Percentiles rank a stretch among this genome's conserved stretches.
Evolutionary conservation across 2,329 filamentous ascomycete genomes (phyloP).

Genomic region (Colletotrichum phormii): DNA sequence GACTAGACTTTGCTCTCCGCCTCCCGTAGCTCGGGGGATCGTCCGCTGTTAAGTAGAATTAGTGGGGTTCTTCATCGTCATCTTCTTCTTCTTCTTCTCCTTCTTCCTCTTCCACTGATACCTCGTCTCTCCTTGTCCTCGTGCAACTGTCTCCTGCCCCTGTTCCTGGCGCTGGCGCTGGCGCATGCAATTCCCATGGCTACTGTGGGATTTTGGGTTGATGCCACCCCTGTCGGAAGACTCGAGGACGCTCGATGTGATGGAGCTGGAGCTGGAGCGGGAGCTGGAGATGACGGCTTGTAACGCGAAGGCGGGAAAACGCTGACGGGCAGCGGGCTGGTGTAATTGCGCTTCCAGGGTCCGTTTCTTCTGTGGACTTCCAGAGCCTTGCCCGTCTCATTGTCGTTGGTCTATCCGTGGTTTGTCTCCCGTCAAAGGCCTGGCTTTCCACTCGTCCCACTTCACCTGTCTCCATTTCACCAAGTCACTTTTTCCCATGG

Average conservation of each 20-base stretch:
- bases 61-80: conserved; percentile 11
- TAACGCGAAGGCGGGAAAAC: neutral
- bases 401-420: neutral
- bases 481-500: neutral
- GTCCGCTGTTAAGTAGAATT: conserved; percentile 27
- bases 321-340: neutral
- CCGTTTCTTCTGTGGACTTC: neutral
- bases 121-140: neutral
- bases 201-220: neutral
- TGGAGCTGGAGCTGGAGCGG: neutral
- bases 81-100: neutral
- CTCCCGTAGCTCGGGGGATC: conserved; percentile 8
- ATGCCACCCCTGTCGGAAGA: neutral
- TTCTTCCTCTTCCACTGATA: neutral
- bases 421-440: neutral
- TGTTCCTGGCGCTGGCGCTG: conserved; percentile 17
- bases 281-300: conserved; percentile 2
- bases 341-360: conserved; percentile 5
- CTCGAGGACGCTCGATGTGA: neutral
- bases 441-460: neutral
- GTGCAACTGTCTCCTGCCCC: neutral
- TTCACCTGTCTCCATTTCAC: neutral
- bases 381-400: neutral
- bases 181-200: neutral
- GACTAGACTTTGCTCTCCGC: neutral